Base-by-base conservation (phyloP, 139 green algal genomes). In the Chlamydomonas sphaeroides region DNA sequence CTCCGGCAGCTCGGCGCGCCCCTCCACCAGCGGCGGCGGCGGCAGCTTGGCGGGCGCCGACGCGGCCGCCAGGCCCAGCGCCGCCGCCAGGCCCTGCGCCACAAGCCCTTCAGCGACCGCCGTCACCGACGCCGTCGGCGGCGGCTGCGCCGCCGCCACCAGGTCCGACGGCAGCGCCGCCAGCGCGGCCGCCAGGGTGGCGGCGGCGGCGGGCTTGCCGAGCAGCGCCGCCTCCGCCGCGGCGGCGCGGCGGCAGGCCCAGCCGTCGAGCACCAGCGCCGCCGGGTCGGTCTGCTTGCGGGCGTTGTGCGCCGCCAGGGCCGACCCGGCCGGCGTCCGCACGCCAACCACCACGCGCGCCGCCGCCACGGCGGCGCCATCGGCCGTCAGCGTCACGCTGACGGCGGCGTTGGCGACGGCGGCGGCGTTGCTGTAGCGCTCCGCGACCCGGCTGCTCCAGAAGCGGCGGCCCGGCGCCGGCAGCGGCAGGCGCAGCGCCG, bases 341-440 rank as follows among this genome's bases (percentile, higher is more conserved):
- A 86, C 65, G 33, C 70, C 71, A 1, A 82, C 33, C 35, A 69
- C 62, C 25, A 82, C 59, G 14, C 78, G 41, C 26, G 62, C 78
- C 5, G 18, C 35, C 21, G 14, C 78, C 48, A 79, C 42, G 68
- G 38, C n/a, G 3, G 21, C 57, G 41, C 32, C 63, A 30, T 17
- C 70, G 1, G 23, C 70, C 57, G 36, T 18, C 30, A 80, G 28
- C 30, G 11, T 23, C 8, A 92, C 32, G 21, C 32, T 41, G 30
- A 90, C 25, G 6, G 85, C 88, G 0, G 65, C 85, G 78, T 94
- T 94, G 68, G 91, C 72, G 32, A 92, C 61, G 32, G 89, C 73
- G 57, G 86, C 85, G 0, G 88, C 75, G 65, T 92, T 92, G 68
- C 75, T 82, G 69, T 88, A 87, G 35, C 89, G 84, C 65, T 86